Evolutionary conservation across 2,329 filamentous ascomycete species (phyloP), one percentile per base, ranked within the genome.

Genomic region (Alternaria brassicae): DNA sequence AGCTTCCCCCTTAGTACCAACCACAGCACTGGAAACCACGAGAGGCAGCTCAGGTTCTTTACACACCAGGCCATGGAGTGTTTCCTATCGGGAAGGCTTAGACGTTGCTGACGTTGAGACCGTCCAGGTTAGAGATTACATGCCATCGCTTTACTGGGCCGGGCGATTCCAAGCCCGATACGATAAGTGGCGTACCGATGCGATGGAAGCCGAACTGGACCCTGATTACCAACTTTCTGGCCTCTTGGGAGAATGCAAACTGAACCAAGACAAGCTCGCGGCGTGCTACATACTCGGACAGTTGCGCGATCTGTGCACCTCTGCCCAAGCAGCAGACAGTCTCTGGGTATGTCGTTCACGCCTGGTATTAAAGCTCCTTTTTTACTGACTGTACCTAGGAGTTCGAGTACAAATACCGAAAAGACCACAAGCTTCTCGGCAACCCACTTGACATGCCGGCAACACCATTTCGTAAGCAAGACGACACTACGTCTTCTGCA

Each of bases 101-200:
- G 45, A 58, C 8, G 56, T 25, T 67, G 67, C 72, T 74, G 56
- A 76, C 63, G 23, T 55, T 60, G 23, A 48, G 48, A 19, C 49
- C 45, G 23, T 59, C 21, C 73, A 76, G 74, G 66, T 77, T 19
- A 69, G 66, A 65, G 69, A 75, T 23, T 73, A 71, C 19, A 76
- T 76, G 74, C 73, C 72, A 36, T 59, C 67, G 3, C 48, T 69
- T 6, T 77, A 75, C 54, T 77, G 75, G 75, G 74, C 75, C 6
- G 75, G 74, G 8, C 67, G 75, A 8, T 76, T 77, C 45, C 72
- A 74, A 52, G 64, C 73, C 5, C 63, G 71, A 56, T 72, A 66
- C 47, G 75, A 77, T 56, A 69, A 70, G 41, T 77, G 75, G 75
- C 74, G 72, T 28, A 73, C 69, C 7, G 70, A 74, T 53, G 72